Evolutionary conservation across 2,329 filamentous ascomycete species (phyloP), one percentile per base, ranked within the genome.

Genomic region (Tolypocladium amazonense): DNA sequence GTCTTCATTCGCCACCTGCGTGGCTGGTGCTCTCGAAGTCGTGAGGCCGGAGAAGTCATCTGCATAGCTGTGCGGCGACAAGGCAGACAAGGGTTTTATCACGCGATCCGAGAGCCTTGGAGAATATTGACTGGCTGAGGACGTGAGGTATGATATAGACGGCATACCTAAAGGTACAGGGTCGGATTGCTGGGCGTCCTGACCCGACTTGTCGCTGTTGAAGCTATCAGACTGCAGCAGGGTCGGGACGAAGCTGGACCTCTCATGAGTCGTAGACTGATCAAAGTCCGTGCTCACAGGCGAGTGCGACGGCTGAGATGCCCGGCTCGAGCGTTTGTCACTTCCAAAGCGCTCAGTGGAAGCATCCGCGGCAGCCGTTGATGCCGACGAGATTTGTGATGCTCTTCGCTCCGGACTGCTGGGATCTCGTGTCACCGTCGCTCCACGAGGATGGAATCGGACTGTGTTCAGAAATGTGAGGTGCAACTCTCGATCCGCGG

Each of bases 391-490:
- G 20, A 35, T 8, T 2, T 23, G 52, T 45, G 35, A 8, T 15
- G n/a, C 1, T 1, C 15, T 15, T 3, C 9, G 37, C 23, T 39
- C 54, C 23, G 35, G 54, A 37, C 30, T 54, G 54, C 23, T 5
- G 5, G 57, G 61, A 33, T 58, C 57, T 23, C 57, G 53, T 38
- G 53, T 56, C 30, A 57, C 56, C 23, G 56, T 57, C 20, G 58
- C 63, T 35, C 64, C 62, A 3, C 64, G 63, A 6, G 60, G 53
- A 56, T 66, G 65, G 61, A 62, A 65, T 37, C 60, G 64, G 57
- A 65, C 62, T 68, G 58, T 20, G 56, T 2, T 33, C 18, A 25
- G 6, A 6, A 3, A 27, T 15, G 23, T 9, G 39, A 52, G 50
- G 9, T 18, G 38, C 23, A n/a, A 14, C 2, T 37, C 27, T n/a